A percentile compares a stretch with the other conserved stretches of the same genome.
phyloP scores from a whole-genome alignment of 2,329 filamentous ascomycete species.

The Catunica adiposa region DNA sequence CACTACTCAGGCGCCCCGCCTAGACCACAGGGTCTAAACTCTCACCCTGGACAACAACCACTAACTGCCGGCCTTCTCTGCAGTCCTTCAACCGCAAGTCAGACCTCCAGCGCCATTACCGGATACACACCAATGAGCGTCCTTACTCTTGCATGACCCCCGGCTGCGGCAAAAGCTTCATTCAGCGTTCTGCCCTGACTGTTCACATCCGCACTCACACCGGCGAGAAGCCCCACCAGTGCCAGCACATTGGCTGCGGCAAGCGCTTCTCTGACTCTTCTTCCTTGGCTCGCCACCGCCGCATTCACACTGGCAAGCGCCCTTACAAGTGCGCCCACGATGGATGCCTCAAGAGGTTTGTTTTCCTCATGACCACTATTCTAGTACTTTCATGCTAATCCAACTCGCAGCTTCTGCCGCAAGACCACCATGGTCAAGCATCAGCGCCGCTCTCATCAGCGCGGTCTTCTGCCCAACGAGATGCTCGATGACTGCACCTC shows the following conservation, averaged over 20 bases:
- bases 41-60: background rate
- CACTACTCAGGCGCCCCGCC: constrained; percentile 5
- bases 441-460: constrained; percentile 44
- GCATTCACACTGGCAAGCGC: constrained; percentile 51
- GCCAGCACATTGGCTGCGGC: constrained; percentile 46
- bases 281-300: constrained; percentile 46
- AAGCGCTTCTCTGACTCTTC: constrained; percentile 57
- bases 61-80: background rate
- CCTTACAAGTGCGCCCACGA: constrained; percentile 46
- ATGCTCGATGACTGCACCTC: constrained; percentile 36
- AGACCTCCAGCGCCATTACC: constrained; percentile 51
- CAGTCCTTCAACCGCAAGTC: constrained; percentile 60
- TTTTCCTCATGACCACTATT: background rate
- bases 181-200: constrained; percentile 52
- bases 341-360: constrained; percentile 44
- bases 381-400: constrained; percentile 15
- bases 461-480: constrained; percentile 39
- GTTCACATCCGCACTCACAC: constrained; percentile 57
- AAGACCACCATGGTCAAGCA: constrained; percentile 59
- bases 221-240: constrained; percentile 55
- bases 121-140: constrained; percentile 56
- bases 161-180: constrained; percentile 53
- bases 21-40: background rate
- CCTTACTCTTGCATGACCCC: constrained; percentile 45
- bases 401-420: constrained; percentile 43